Evolutionary conservation across 108 stramenopile genomes (phyloP), one percentile per base, ranked within the genome.

Genomic region (Fistulifera pelliculosa): DNA sequence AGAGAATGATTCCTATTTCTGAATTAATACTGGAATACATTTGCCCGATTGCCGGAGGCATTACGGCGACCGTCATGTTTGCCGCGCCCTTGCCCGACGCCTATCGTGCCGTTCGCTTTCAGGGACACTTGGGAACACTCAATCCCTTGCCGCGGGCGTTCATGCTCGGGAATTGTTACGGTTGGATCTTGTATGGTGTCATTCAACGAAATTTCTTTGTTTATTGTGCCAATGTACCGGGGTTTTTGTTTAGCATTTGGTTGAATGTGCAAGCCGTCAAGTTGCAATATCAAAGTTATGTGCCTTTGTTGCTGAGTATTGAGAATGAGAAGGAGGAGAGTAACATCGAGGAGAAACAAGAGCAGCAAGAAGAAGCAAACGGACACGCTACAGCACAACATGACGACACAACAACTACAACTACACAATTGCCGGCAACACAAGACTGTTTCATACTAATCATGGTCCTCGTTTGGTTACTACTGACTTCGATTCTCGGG

Each of bases 131-230:
- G 22, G 88, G 88, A 5, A 49, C 56, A 38, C 54, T 90, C 24
- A 90, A 90, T 65, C 82, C 88, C 8, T 81, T 78, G 0, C 88
- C 88, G 0, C 86, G 81, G 81, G 88, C 78, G 1, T 76, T 81
- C 41, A 90, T 86, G 84, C 62, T 71, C 21, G 84, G 84, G 10
- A 86, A 84, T 58, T 80, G 78, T 38, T 41, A 65, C 22, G 88
- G 88, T 17, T 90, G 89, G 89, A 38, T 86, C 1, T 27, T 58
- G 3, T 90, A 90, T 61, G 61, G 68, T 7, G 60, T 79, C 51
- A 54, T 87, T 21, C 65, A 66, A 38, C 31, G 64, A 59, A 81
- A 87, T 67, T 49, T 73, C n/a, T 81, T 70, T 28, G 64, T 88
- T 8, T 88, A 79, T 47, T 75, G 74, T 52, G 82, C 68, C 19